A percentile compares a stretch with the other conserved stretches of the same genome.
These are phyloP conservation scores for Schizothecium vesticola DNA, from an alignment of 495 filamentous ascomycete species.

Conservation along the genomic window DNA sequence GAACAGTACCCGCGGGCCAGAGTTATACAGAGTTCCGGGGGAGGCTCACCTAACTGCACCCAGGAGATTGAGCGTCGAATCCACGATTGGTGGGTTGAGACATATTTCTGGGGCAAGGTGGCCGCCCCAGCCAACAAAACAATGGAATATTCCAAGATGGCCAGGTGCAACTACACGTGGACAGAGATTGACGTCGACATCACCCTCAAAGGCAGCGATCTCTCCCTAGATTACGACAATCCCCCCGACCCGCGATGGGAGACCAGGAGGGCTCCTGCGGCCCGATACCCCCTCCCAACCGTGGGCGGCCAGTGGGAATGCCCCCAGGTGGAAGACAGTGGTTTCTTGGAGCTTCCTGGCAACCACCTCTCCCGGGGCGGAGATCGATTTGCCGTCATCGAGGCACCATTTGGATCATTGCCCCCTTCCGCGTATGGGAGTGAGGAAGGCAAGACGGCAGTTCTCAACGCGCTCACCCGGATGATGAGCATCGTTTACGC, in stretches of 20 bases:
- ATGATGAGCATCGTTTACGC: not conserved
- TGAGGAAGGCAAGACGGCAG: not conserved
- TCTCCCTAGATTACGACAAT: not conserved
- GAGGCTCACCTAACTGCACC: not conserved
- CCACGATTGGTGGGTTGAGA: not conserved
- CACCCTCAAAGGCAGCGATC: not conserved
- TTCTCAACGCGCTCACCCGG: not conserved
- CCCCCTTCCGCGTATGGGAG: not conserved
- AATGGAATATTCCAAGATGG: not conserved
- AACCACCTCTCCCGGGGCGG: not conserved
- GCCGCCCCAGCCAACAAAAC: not conserved
- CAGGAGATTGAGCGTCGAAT: not conserved
- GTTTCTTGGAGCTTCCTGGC: not conserved
- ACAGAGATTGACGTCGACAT: not conserved
- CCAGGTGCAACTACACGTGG: not conserved
- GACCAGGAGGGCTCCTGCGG: not conserved
- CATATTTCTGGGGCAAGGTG: not conserved
- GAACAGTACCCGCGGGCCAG: not conserved
- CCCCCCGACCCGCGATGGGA: not conserved
- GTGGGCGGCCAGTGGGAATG: not conserved
- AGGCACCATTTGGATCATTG: not conserved
- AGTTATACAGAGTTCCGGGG: not conserved
- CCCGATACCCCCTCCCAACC: not conserved
- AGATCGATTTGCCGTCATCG: not conserved
- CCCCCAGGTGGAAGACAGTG: not conserved